Evolutionary conservation across 2,329 filamentous ascomycete genomes (phyloP).

Genomic region (Ascochyta rabiei): DNA sequence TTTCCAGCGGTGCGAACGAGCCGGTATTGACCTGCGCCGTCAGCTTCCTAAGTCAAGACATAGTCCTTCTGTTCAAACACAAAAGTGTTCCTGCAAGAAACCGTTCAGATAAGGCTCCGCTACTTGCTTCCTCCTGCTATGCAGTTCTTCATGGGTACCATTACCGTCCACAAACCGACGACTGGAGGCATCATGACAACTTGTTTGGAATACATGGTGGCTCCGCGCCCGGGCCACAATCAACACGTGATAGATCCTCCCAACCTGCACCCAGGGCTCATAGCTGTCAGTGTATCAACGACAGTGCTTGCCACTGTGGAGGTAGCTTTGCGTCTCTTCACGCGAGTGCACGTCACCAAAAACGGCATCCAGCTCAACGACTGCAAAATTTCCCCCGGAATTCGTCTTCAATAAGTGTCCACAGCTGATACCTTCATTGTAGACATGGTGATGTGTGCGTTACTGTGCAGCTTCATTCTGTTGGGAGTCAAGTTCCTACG

Average conservation of each 20-base stretch:
- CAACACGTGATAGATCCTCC: not conserved
- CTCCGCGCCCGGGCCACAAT: not conserved
- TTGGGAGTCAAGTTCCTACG: not conserved
- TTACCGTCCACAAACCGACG: no score
- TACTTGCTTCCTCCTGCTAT: no score
- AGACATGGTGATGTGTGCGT: not conserved
- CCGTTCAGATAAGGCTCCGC: no score
- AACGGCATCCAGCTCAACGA: slow-evolving; percentile 9
- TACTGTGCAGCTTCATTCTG: not conserved
- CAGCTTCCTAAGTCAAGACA: no score
- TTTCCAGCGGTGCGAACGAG: no score
- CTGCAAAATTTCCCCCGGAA: not conserved
- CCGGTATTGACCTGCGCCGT: no score
- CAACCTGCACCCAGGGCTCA: not conserved
- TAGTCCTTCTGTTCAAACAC: no score
- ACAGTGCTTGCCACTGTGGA: slow-evolving; percentile 1
- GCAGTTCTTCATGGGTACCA: no score
- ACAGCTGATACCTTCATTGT: not conserved
- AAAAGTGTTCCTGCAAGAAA: no score
- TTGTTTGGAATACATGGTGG: not conserved
- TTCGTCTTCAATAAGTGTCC: not conserved
- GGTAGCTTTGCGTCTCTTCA: slow-evolving; percentile 10
- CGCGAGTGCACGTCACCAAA: slow-evolving; percentile 4
- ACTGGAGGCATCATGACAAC: not conserved
- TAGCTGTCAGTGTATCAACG: not conserved